phyloP scores from a whole-genome alignment of 108 stramenopile species.

The Epithemia pelagica region DNA sequence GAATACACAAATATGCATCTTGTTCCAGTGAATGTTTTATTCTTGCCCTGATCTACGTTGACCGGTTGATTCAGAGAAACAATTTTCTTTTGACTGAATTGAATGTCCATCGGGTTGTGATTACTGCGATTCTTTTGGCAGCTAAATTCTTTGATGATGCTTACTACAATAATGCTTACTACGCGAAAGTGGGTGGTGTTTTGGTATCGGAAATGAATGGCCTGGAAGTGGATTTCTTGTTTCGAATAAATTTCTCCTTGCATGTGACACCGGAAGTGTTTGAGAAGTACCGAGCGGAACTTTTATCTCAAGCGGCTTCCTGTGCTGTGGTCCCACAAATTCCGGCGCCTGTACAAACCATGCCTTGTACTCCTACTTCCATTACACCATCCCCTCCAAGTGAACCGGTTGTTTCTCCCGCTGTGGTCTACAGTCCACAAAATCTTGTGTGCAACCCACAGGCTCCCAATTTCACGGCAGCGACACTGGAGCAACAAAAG shows the following conservation, averaged over 20 bases:
- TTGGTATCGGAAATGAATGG: conserved; percentile 86
- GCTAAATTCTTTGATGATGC: conserved; percentile 99
- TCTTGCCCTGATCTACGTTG: conserved; percentile 96
- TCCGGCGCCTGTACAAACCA: conserved; percentile 7
- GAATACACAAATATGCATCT: conserved; percentile 92
- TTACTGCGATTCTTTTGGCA: conserved; percentile 91
- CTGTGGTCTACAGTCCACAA: conserved; percentile 5
- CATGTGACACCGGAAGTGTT: conserved; percentile 84
- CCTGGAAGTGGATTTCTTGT: conserved; percentile 92
- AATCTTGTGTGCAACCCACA: not conserved
- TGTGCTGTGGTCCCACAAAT: not conserved
- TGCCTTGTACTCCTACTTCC: conserved; percentile 3
- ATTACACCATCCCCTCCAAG: conserved; percentile 6
- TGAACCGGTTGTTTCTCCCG: conserved; percentile 1
- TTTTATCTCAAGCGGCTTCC: conserved; percentile 46
- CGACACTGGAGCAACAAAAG: not conserved
- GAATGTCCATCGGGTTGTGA: conserved; percentile 95
- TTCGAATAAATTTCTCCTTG: conserved; percentile 92
- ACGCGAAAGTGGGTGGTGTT: conserved; percentile 92
- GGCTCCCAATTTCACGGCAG: not conserved
- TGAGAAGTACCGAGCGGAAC: conserved; percentile 75
- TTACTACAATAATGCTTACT: conserved; percentile 99
- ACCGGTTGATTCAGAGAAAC: conserved; percentile 92
- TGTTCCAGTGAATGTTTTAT: conserved; percentile 97
- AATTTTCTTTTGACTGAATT: conserved; percentile 89